These are phyloP conservation scores for Apiotrichum gamsii DNA, from an alignment of 1,284 basidiomycete species.

Conservation along the genomic window DNA sequence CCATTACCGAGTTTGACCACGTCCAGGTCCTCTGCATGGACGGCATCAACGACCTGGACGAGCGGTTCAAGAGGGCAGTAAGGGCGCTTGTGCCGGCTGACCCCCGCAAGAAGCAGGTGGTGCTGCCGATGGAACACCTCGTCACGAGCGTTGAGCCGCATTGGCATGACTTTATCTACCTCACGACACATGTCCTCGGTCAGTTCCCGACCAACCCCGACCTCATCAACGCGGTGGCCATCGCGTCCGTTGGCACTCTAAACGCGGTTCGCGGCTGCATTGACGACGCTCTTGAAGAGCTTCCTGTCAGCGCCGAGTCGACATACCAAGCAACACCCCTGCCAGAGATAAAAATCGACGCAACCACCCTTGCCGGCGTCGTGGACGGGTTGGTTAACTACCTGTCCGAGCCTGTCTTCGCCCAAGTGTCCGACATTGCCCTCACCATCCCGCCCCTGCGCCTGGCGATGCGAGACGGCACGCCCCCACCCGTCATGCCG, in stretches of 20 bases:
- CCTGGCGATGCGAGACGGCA: constrained; percentile 13
- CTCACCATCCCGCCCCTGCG: constrained; percentile 18
- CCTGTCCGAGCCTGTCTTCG: constrained; percentile 8
- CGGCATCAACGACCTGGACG: constrained; percentile 27
- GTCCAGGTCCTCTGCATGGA: constrained; percentile 26
- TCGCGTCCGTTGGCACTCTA: constrained; percentile 1
- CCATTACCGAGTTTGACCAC: constrained; percentile 20
- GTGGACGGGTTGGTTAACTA: not conserved
- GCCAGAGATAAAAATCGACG: constrained; percentile 6
- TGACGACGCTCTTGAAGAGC: constrained; percentile 2
- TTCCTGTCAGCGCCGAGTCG: constrained; percentile 2
- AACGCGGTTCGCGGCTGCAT: not conserved
- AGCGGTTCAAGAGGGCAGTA: constrained; percentile 17
- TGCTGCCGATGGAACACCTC: constrained; percentile 18
- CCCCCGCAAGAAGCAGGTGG: constrained; percentile 19
- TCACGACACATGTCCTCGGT: constrained; percentile 7
- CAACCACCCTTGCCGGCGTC: not conserved
- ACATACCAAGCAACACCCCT: constrained; percentile 12
- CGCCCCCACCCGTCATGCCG: constrained; percentile 19
- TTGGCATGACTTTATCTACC: constrained; percentile 19
- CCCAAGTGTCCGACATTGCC: constrained; percentile 1
- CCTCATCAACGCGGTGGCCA: not conserved
- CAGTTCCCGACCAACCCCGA: not conserved
- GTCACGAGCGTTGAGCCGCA: constrained; percentile 11
- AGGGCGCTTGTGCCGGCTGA: constrained; percentile 13